Evolutionary conservation across 768 basidiomycete species (phyloP), one percentile per base, ranked within the genome.

Genomic region (Pholiota conissans): DNA sequence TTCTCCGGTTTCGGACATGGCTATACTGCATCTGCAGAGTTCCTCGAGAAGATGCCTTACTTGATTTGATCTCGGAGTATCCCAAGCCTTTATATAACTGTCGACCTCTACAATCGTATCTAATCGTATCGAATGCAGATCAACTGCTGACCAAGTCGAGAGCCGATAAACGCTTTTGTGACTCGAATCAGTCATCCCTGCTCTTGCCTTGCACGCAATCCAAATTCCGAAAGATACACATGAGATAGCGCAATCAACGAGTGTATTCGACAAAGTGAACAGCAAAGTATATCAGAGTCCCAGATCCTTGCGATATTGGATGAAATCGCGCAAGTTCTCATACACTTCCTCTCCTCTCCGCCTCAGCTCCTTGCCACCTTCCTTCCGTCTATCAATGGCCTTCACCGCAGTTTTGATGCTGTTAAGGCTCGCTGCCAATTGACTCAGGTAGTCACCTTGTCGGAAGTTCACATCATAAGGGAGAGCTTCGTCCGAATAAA

Each of bases 401-500:
- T 79, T 82, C 47, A 91, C 84, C 3, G 77, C 80, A 61, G 82
- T 83, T 64, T 79, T 85, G 27, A 91, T 69, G 11, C 81, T 81
- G 42, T 87, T 87, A 9, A 89, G 76, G 51, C 83, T 81, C n/a
- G 74, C 78, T 13, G 71, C 74, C 5, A 94, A 79, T 50, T 73
- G 74, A 16, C 77, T 78, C 0, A 89, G 72, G 66, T 81, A 90
- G 13, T 73, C 68, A 0, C 83, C 83, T 55, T 86, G 74, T 40
- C 84, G 80, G 76, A 94, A 95, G 69, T 92, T 92, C 56, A 84
- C 67, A 68, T 98, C 95, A 67, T 91, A 94, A 0, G 87, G 80
- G 53, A 84, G 70, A 7, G 72, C 79, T 72, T 98, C 95, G 73
- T 98, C 95, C 3, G 94, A 92, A 70, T 90, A 98, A 51, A 96